These are phyloP conservation scores for Dipodascus geniculatus DNA, from an alignment of 805 yeast species.

Conservation along the genomic window DNA sequence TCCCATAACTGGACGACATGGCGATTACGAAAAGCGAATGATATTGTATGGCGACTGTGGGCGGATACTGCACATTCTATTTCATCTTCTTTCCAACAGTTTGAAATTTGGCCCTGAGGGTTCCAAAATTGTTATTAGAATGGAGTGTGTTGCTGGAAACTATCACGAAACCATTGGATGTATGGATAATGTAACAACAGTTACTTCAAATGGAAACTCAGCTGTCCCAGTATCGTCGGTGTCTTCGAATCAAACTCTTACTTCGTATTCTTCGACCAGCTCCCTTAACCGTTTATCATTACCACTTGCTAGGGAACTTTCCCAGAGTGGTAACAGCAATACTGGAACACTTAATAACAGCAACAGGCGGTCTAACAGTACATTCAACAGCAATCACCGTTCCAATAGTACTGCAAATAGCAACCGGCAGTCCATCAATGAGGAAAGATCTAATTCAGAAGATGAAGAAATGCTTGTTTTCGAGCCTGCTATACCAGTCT, in stretches of 20 bases:
- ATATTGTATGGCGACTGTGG: conserved; percentile 80
- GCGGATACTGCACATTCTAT: conserved; percentile 79
- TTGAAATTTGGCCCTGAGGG: conserved; percentile 86
- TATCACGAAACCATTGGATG: conserved; percentile 1
- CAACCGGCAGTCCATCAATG: neutral
- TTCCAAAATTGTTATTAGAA: conserved; percentile 46
- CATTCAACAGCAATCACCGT: neutral
- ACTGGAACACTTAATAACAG: neutral
- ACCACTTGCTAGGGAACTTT: neutral
- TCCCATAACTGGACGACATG: conserved; percentile 29
- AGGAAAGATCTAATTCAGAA: neutral
- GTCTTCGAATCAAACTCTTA: neutral
- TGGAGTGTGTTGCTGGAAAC: conserved; percentile 1
- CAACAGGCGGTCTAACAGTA: neutral
- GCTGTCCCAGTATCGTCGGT: neutral
- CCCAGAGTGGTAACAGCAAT: neutral
- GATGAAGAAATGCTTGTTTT: neutral
- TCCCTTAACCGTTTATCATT: neutral
- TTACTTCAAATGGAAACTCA: neutral
- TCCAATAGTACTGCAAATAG: neutral
- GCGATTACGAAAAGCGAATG: conserved; percentile 27
- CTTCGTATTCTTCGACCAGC: neutral
- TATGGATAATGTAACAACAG: neutral
- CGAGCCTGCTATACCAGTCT: neutral
- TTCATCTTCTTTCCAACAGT: conserved; percentile 86